Evolutionary conservation across 1,139 yeast genomes (phyloP).

Genomic region (Blastobotrys indianensis): DNA sequence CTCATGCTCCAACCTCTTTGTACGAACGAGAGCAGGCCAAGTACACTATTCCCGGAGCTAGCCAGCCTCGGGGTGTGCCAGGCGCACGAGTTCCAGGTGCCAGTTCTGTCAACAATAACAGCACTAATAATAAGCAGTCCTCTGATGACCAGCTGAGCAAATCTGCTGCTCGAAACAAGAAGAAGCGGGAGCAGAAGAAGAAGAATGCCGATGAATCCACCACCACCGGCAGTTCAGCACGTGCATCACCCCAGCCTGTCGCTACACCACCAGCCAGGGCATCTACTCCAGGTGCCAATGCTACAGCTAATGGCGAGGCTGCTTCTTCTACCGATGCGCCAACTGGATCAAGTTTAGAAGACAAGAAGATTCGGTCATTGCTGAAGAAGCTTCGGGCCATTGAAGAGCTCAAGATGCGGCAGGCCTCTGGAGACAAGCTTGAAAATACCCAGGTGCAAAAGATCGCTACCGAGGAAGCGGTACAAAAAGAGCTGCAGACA

Average conservation of each 20-base stretch:
- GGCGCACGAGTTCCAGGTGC: slow-evolving; percentile 42
- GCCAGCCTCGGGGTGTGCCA: slow-evolving; percentile 29
- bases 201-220: slow-evolving; percentile 29
- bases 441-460: slow-evolving; percentile 92
- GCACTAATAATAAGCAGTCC: slow-evolving; percentile 28
- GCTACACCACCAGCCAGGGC: slow-evolving; percentile 19
- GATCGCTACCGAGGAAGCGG: slow-evolving; percentile 77
- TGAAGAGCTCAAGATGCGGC: slow-evolving; percentile 79
- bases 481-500: slow-evolving; percentile 61
- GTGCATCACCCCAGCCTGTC: slow-evolving; percentile 9
- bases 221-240: slow-evolving; percentile 14
- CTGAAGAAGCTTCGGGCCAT: slow-evolving; percentile 92
- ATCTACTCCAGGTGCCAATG: slow-evolving; percentile 12
- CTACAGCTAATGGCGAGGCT: slow-evolving; percentile 18
- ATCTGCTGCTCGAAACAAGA: slow-evolving; percentile 67
- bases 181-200: slow-evolving; percentile 68
- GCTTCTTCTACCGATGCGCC: slow-evolving; percentile 23
- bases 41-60: slow-evolving; percentile 27
- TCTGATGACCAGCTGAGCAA: slow-evolving; percentile 36
- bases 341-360: slow-evolving; percentile 48
- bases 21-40: slow-evolving; percentile 11
- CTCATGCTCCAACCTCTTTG: slow-evolving; percentile 30
- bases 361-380: slow-evolving; percentile 84
- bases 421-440: slow-evolving; percentile 73
- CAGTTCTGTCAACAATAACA: slow-evolving; percentile 32